Conservation (phyloP, 495 filamentous ascomycete genomes). For the Aspergillus saccharolyticus region DNA sequence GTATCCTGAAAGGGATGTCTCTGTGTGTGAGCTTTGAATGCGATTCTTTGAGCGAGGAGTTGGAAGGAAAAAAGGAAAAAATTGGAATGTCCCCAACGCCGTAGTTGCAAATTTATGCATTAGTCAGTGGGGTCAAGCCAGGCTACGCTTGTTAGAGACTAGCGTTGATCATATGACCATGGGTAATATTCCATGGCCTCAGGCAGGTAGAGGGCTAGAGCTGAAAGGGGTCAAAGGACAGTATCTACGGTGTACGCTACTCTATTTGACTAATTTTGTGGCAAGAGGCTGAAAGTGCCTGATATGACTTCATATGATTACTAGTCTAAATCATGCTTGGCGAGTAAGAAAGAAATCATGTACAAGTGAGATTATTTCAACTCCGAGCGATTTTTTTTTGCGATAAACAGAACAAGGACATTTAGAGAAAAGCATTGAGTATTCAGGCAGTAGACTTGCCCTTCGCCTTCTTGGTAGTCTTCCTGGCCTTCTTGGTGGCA, state of each 20-base stretch:
- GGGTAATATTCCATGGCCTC: background rate
- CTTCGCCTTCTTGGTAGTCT: constrained; percentile 14
- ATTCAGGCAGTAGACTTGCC: constrained; percentile 23
- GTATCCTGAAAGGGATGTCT: constrained; percentile 33
- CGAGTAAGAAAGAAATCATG: background rate
- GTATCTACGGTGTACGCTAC: too few species aligned
- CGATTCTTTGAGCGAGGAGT: constrained; percentile 99
- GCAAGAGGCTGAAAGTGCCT: too few species aligned
- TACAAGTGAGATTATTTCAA: constrained; percentile 2
- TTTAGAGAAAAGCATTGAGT: background rate
- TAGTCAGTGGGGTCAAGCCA: constrained; percentile 15
- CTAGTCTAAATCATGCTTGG: background rate
- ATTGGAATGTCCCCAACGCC: constrained; percentile 16
- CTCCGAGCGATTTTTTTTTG: constrained; percentile 3
- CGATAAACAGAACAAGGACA: constrained; percentile 2
- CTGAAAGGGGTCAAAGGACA: background rate
- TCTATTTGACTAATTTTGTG: too few species aligned
- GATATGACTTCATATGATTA: too few species aligned
- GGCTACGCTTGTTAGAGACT: constrained; percentile 19
- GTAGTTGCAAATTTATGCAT: constrained; percentile 24
- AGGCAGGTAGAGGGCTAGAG: background rate
- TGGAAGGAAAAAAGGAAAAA: constrained; percentile 32
- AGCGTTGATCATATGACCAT: constrained; percentile 16
- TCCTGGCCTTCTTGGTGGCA: constrained; percentile 24
- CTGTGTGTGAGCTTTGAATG: constrained; percentile 99